phyloP scores from a whole-genome alignment of 805 yeast genomes.

The Lachancea meyersii region DNA sequence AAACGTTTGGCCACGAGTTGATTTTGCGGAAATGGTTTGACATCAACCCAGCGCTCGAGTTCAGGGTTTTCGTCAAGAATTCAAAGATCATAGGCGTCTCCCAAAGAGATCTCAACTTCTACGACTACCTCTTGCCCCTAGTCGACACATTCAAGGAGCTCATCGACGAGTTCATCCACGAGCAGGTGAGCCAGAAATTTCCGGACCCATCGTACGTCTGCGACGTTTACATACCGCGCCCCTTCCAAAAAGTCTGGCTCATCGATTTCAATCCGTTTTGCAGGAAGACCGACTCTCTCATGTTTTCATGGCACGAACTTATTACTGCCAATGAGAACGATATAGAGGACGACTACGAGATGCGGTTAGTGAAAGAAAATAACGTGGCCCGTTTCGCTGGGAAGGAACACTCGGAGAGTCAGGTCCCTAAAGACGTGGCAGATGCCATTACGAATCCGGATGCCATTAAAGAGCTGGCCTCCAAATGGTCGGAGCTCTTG shows the following conservation, averaged over 20 bases:
- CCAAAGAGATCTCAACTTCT: constrained; percentile 83
- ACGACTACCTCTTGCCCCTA: constrained; percentile 57
- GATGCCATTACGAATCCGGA: constrained; percentile 70
- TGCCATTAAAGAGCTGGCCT: constrained; percentile 62
- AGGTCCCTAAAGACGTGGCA: constrained; percentile 86
- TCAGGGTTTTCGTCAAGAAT: constrained; percentile 73
- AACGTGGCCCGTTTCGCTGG: constrained; percentile 71
- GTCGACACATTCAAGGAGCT: constrained; percentile 41
- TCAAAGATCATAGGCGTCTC: constrained; percentile 62
- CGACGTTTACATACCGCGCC: constrained; percentile 79
- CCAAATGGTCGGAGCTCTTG: constrained; percentile 48
- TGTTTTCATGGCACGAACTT: constrained; percentile 84
- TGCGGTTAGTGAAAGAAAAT: constrained; percentile 62
- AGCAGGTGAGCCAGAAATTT: constrained; percentile 42
- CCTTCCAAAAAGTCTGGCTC: constrained; percentile 56
- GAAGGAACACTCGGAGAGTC: constrained; percentile 82
- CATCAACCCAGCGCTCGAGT: constrained; percentile 85
- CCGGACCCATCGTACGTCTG: constrained; percentile 55
- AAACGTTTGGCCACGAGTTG: constrained; percentile 46
- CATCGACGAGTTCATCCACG: constrained; percentile 51
- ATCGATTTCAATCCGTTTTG: constrained; percentile 86
- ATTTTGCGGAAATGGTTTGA: constrained; percentile 78
- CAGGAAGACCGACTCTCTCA: constrained; percentile 66
- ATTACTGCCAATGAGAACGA: constrained; percentile 22
- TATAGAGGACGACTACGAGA: constrained; percentile 37